Percentiles rank a stretch among this genome's conserved stretches.
These are phyloP conservation scores for Calonectria henricotiae DNA, from an alignment of 2,329 filamentous ascomycete genomes.

Conservation along the genomic window DNA sequence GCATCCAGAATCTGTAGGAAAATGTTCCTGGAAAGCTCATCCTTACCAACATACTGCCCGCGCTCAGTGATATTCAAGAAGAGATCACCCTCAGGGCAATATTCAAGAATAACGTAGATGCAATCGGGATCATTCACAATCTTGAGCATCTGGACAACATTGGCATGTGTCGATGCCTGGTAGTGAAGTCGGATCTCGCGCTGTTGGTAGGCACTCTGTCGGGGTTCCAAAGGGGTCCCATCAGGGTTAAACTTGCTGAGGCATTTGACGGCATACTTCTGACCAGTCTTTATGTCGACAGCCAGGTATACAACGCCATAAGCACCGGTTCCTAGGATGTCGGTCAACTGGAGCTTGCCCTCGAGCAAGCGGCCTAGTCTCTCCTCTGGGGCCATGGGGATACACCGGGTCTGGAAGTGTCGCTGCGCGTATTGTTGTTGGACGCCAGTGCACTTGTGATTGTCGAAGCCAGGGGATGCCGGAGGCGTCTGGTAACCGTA, in stretches of 20 bases:
- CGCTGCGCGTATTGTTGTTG: constrained; percentile 59
- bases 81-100: constrained; percentile 95
- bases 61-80: constrained; percentile 98
- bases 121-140: constrained; percentile 94
- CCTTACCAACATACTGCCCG: constrained; percentile 93
- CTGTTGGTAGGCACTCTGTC: constrained; percentile 92
- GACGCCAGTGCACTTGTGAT: constrained; percentile 62
- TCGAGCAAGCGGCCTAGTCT: constrained; percentile 88
- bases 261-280: constrained; percentile 95
- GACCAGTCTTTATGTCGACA: constrained; percentile 84
- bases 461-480: constrained; percentile 71
- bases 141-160: constrained; percentile 94
- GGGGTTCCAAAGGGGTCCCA: constrained; percentile 81
- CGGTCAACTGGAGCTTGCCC: constrained; percentile 85
- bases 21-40: constrained; percentile 86
- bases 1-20: constrained; percentile 98
- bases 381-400: constrained; percentile 82
- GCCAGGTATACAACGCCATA: constrained; percentile 97
- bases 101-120: constrained; percentile 97
- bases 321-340: constrained; percentile 91
- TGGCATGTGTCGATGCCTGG: constrained; percentile 88
- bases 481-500: constrained; percentile 74
- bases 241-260: constrained; percentile 90
- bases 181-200: constrained; percentile 95
- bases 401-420: constrained; percentile 65